phyloP scores from a whole-genome alignment of 495 filamentous ascomycete species.

The Annulohypoxylon stygium region DNA sequence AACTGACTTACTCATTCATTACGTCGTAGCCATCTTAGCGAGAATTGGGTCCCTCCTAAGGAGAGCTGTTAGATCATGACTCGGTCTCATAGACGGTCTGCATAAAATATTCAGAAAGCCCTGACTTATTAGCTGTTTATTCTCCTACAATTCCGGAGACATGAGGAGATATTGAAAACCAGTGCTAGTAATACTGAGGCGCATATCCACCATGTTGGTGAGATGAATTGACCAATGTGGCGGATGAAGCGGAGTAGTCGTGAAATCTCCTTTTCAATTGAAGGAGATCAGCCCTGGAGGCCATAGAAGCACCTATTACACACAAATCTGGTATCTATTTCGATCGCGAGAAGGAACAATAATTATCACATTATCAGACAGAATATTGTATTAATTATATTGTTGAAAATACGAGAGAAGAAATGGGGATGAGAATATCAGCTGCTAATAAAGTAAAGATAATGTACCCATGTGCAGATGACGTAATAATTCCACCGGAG shows the following conservation, averaged over 20 bases:
- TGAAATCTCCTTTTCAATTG: not conserved
- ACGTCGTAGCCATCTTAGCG: not conserved
- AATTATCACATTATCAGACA: not conserved
- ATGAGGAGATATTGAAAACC: too few relatives aligned
- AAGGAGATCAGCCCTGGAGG: not conserved
- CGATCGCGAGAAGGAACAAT: not conserved
- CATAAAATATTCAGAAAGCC: not conserved
- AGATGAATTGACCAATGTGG: not conserved
- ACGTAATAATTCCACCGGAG: not conserved
- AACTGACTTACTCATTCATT: not conserved
- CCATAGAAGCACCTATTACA: not conserved
- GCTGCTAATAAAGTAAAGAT: too few relatives aligned
- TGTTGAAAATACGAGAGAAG: not conserved
- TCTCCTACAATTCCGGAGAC: too few relatives aligned
- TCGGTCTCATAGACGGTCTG: not conserved
- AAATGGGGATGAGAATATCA: too few relatives aligned
- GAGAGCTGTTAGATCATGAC: conserved; percentile 8
- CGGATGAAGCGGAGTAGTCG: not conserved
- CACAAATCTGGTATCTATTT: not conserved
- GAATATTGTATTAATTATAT: not conserved
- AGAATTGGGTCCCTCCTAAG: not conserved
- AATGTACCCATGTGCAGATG: not conserved
- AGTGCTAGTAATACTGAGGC: too few relatives aligned
- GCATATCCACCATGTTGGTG: not conserved
- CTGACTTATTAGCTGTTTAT: not conserved